Conservation (phyloP, 495 filamentous ascomycete species). For the Aspergillus bertholletiae region DNA sequence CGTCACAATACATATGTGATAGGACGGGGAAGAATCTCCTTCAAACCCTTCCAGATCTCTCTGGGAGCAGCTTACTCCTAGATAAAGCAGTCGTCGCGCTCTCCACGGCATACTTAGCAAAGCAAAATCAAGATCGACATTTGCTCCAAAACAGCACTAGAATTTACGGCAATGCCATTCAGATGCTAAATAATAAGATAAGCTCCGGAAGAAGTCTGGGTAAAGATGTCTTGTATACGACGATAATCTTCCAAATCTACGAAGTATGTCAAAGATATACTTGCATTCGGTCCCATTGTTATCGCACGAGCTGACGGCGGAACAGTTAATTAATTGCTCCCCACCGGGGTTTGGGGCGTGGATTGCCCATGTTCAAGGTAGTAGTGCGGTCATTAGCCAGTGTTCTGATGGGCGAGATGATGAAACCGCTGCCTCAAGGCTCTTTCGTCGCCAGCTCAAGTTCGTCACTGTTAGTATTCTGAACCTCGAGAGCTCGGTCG, state of each 20-base stretch:
- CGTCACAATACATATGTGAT: constrained; percentile 2
- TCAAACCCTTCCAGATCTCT: constrained; percentile 12
- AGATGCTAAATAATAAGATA: constrained; percentile 16
- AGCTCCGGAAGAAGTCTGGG: constrained; percentile 12
- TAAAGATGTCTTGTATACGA: constrained; percentile 22
- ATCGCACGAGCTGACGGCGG: neutral
- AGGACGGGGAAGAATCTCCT: constrained; percentile 10
- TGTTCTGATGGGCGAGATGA: constrained; percentile 5
- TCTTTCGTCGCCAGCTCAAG: constrained; percentile 23
- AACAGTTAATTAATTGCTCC: constrained; percentile 24
- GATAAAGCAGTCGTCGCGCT: constrained; percentile 20
- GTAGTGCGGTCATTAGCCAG: constrained; percentile 18
- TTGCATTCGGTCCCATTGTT: neutral
- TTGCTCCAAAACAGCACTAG: constrained; percentile 20
- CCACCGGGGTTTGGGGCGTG: constrained; percentile 22
- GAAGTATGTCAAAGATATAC: constrained; percentile 13
- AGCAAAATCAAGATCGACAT: constrained; percentile 13
- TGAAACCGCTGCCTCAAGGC: constrained; percentile 9
- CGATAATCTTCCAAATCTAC: constrained; percentile 24
- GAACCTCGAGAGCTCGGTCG: neutral
- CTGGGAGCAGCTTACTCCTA: constrained; percentile 11
- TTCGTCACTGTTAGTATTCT: constrained; percentile 19
- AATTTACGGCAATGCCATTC: constrained; percentile 19
- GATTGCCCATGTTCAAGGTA: constrained; percentile 26
- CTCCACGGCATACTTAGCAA: constrained; percentile 19